Conservation (phyloP, 2,329 filamentous ascomycete species). For the Penicillium frequentans region DNA sequence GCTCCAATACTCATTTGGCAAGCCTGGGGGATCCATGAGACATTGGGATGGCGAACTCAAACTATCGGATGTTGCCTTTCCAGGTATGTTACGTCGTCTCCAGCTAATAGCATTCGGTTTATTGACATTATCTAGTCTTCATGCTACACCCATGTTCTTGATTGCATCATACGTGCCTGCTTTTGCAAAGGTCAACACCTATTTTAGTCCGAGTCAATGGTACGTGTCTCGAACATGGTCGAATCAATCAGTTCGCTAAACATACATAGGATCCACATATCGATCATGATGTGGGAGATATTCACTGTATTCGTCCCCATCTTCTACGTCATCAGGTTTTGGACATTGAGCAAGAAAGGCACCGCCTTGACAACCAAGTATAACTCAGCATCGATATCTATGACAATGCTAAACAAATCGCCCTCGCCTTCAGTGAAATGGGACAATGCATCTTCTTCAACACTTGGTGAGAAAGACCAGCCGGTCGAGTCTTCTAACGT, state of each 20-base stretch:
- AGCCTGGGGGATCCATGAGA: conserved; percentile 7
- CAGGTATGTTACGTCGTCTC: neutral
- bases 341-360: neutral
- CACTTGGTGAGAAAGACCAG: neutral
- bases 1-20: conserved; percentile 6
- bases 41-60: conserved; percentile 8
- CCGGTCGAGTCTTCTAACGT: neutral
- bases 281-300: conserved; percentile 9
- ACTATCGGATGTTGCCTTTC: conserved; percentile 7
- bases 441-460: conserved; percentile 1
- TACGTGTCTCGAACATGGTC: neutral
- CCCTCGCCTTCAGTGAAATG: neutral
- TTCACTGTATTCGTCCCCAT: conserved; percentile 8
- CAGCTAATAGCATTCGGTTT: accelerated
- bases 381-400: neutral
- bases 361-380: neutral
- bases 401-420: neutral
- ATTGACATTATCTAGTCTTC: conserved; percentile 3
- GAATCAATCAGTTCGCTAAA: neutral
- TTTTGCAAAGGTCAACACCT: conserved; percentile 7
- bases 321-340: conserved; percentile 1
- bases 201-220: conserved; percentile 9
- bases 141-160: conserved; percentile 8
- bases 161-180: conserved; percentile 5
- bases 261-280: conserved; percentile 3